Evolutionary conservation across 805 yeast species (phyloP).

Genomic region (Metschnikowia reukaufii): DNA sequence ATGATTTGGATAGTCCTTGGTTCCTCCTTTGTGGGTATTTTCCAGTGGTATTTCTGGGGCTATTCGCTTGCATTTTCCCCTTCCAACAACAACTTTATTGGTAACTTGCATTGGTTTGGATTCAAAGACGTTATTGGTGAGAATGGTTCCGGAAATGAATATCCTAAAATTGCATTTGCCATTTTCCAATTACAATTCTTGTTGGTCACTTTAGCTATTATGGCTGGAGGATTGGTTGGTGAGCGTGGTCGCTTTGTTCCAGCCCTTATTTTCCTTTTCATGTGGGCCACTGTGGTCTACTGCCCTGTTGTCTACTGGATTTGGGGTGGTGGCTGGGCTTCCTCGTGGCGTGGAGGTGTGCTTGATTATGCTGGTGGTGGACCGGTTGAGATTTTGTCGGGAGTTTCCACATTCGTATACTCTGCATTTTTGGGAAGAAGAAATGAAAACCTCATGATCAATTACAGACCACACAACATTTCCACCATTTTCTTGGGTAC

Average conservation of each 20-base stretch:
- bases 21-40: constrained; percentile 69
- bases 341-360: constrained; percentile 72
- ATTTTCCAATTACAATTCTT: constrained; percentile 88
- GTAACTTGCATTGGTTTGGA: constrained; percentile 82
- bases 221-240: constrained; percentile 83
- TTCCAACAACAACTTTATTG: constrained; percentile 85
- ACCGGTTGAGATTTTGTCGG: constrained; percentile 90
- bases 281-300: constrained; percentile 90
- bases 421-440: constrained; percentile 81
- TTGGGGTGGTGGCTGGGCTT: constrained; percentile 97
- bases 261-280: constrained; percentile 72
- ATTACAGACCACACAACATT: constrained; percentile 93
- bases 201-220: constrained; percentile 87
- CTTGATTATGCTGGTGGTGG: constrained; percentile 98
- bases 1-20: constrained; percentile 79
- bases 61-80: constrained; percentile 83
- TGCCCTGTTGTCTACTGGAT: constrained; percentile 96
- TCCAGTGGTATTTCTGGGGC: constrained; percentile 99
- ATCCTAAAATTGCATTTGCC: constrained; percentile 85
- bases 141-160: constrained; percentile 40
- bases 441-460: constrained; percentile 70
- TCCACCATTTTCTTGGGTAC: constrained; percentile 90
- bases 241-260: constrained; percentile 92
- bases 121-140: constrained; percentile 65
- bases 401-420: constrained; percentile 86